Evolutionary conservation across 2,329 filamentous ascomycete genomes (phyloP), one percentile per base, ranked within the genome.

Genomic region (Dothidotthia symphoricarpi): DNA sequence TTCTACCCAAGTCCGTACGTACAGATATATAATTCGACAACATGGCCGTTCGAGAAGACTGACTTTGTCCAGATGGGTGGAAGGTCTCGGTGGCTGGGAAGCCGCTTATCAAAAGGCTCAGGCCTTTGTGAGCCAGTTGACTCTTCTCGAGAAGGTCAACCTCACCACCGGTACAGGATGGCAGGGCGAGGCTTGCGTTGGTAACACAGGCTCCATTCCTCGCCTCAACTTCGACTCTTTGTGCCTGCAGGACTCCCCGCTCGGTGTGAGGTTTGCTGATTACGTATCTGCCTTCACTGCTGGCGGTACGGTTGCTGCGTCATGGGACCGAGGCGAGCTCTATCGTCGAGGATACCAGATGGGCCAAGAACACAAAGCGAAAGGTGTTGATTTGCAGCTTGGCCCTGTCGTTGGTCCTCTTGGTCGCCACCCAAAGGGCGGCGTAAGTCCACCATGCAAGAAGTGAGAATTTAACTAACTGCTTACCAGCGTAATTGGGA

Each of bases 91-190:
- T 11, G 62, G 59, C 29, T 95, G 89, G 89, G 75, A 78, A 36
- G 77, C 81, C 6, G 88, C 88, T 26, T 90, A 95, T 53, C 71
- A 69, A 14, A 83, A 85, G 65, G 90, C 90, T 1, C 81, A 79
- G 51, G 79, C 75, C 3, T 91, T 95, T 57, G 88, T 96, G 30
- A 85, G 84, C 8, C 82, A 89, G 62, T 70, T 95, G 68, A 95
- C 88, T 1, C 75, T 95, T 24, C 62, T 82, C 9, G 90, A 96
- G 67, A 96, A 95, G 72, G 88, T 97, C 67, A 97, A 97, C 66
- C 66, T 98, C 49, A 97, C 91, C 3, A 96, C 90, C 1, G 91
- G 91, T 65, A 80, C 85, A 48, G 89, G 89, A 79, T 91, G 70
- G 66, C 81, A 52, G 27, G 59, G 60, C 28, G 59, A 64, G 34